phyloP scores from a whole-genome alignment of 177 flowering plant genomes.

The Tripterygium wilfordii region DNA sequence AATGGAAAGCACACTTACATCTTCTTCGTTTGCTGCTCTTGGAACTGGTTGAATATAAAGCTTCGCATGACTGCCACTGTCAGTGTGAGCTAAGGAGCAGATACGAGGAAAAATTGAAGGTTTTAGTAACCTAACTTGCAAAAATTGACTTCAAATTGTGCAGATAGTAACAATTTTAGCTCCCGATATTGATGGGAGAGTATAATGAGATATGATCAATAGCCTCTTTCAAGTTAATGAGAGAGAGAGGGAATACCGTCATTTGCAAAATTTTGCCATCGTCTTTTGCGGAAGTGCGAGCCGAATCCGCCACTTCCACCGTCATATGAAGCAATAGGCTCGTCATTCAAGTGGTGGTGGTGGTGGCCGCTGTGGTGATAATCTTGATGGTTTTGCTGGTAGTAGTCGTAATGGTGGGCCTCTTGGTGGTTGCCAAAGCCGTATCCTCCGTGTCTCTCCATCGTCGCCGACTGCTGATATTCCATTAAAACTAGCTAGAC shows the following conservation, averaged over 20 bases:
- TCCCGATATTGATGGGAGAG: too few relatives aligned
- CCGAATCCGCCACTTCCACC: constrained; percentile 10
- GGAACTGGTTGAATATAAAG: constrained; percentile 47
- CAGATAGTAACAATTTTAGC: too few relatives aligned
- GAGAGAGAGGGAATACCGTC: neutral
- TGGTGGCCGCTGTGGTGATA: neutral
- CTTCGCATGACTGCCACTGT: constrained; percentile 27
- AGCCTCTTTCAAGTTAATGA: neutral
- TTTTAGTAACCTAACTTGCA: too few relatives aligned
- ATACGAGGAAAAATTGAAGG: neutral
- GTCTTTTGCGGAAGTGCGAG: constrained; percentile 25
- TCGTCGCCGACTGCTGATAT: too few relatives aligned
- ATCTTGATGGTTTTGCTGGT: neutral
- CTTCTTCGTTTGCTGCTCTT: constrained; percentile 37
- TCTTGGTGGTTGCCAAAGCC: constrained; percentile 6
- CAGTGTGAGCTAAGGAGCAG: constrained; percentile 15
- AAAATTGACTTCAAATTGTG: too few relatives aligned
- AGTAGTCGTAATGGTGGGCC: neutral
- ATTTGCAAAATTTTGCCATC: constrained; percentile 14
- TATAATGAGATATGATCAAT: too few relatives aligned
- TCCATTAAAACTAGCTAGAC: too few relatives aligned
- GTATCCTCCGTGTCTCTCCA: too few relatives aligned
- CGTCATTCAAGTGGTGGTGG: neutral
- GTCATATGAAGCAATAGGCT: neutral
- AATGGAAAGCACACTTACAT: constrained; percentile 29